Evolutionary conservation across 129 eudicot genomes (phyloP).

Genomic region (Tanacetum coccineum): DNA sequence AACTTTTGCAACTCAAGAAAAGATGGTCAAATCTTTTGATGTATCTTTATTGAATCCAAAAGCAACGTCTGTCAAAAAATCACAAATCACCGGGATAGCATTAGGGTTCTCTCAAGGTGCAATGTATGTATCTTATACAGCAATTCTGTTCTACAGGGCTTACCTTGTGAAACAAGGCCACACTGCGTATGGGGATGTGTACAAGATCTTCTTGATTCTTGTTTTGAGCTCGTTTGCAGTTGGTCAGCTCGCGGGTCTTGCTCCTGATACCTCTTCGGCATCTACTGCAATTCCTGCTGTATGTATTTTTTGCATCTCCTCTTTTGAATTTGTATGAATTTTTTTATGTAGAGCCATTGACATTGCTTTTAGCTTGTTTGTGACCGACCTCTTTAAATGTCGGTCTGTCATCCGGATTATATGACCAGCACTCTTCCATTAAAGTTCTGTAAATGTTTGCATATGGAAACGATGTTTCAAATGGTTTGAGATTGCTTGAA

Average conservation of each 20-base stretch:
- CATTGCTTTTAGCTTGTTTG: no score
- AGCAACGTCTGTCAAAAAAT: slow-evolving; percentile 42
- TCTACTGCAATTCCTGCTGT: slow-evolving; percentile 57
- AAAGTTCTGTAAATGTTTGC: no score
- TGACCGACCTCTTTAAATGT: no score
- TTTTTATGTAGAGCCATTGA: no score
- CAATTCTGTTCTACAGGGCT: slow-evolving; percentile 61
- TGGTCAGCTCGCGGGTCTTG: slow-evolving; percentile 83
- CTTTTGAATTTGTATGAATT: no score
- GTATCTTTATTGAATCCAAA: slow-evolving; percentile 50
- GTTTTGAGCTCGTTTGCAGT: slow-evolving; percentile 83
- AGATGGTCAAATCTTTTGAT: slow-evolving; percentile 55
- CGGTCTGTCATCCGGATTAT: no score
- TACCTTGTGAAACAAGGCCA: slow-evolving; percentile 51
- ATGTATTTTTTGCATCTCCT: no score
- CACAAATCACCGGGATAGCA: slow-evolving; percentile 64
- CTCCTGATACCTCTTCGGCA: slow-evolving; percentile 78
- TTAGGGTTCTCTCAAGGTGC: slow-evolving; percentile 75
- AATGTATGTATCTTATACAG: slow-evolving; percentile 74
- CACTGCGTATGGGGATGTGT: slow-evolving; percentile 57
- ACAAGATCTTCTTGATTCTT: slow-evolving; percentile 76
- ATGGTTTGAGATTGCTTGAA: slow-evolving; percentile 2
- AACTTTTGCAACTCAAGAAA: slow-evolving; percentile 72
- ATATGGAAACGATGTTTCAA: slow-evolving; percentile 2
- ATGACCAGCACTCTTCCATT: no score